Base-by-base conservation (phyloP, 805 yeast genomes). In the Sugiyamaella floridensis region DNA sequence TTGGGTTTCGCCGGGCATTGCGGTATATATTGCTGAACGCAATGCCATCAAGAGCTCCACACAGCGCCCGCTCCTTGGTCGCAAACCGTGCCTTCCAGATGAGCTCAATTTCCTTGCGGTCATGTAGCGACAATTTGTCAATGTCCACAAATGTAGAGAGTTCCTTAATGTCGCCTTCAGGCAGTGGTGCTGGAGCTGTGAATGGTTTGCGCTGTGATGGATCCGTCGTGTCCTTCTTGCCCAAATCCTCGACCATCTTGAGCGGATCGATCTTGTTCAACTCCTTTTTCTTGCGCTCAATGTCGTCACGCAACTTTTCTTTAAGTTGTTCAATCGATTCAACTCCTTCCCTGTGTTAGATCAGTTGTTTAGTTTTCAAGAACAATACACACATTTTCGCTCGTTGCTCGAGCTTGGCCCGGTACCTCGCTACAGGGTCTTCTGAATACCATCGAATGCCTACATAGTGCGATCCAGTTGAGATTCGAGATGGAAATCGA, bases 41-140 rank as follows among this genome's bases (percentile, higher is more conserved):
- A 1, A 71, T 71, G 1, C 69, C 67, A 8, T 80, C 77, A 40
- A 89, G 71, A 0, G 79, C 74, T 0, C 97, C 95, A 59, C 81
- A 77, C 55, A 93, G 63, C 8, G 82, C 68, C 45, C 80, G 71
- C 6, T 81, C 83, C 53, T 78, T 79, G 53, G 69, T 67, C 44
- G 79, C 78, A 70, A 90, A 90, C 58, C 96, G 78, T 0, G 96
- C 89, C 65, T 87, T 82, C 99, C 99, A 93, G 16, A 93, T 71
- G 60, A 78, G 76, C 61, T 86, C 95, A 49, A 92, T 72, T 61
- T 88, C 95, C 56, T 77, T 75, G 2, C 67, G 60, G 0, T 80
- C 76, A 49, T 90, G 76, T 4, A 72, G 75, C 47, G 69, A 55
- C 47, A 88, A 59, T 66, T 89, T 90, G 0, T 78, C 85, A 7